These are phyloP conservation scores for Spergularia marina DNA, from an alignment of 148 eudicot species.

Conservation along the genomic window DNA sequence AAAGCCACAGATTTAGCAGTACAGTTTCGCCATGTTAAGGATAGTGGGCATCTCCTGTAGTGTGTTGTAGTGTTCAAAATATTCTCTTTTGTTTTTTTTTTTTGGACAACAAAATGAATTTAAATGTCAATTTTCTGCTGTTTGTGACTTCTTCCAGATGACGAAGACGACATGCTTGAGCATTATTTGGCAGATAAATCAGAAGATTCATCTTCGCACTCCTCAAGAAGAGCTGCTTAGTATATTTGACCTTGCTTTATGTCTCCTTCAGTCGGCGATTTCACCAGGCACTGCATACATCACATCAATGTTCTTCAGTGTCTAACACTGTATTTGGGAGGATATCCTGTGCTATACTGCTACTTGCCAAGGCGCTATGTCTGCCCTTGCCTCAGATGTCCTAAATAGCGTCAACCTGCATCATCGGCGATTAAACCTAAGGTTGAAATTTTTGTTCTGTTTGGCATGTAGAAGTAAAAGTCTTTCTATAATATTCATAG, in stretches of 20 bases:
- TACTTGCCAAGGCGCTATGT: neutral
- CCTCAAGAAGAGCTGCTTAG: constrained; percentile 32
- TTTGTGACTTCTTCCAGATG: constrained; percentile 43
- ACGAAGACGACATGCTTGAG: constrained; percentile 94
- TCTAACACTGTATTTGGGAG: neutral
- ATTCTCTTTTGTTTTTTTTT: no score
- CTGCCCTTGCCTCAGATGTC: neutral
- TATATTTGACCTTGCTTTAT: neutral
- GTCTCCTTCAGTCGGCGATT: constrained; percentile 1
- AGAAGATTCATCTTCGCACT: constrained; percentile 49
- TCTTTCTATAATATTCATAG: no score
- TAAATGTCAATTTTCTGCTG: neutral
- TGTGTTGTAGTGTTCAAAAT: no score
- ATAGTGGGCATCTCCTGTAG: no score
- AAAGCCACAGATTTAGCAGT: no score
- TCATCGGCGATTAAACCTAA: no score
- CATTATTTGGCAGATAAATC: constrained; percentile 78
- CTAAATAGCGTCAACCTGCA: no score
- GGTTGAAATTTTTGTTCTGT: no score
- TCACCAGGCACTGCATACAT: neutral
- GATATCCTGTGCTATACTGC: neutral
- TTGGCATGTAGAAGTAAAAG: no score
- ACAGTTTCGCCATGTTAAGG: no score
- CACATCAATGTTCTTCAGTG: neutral
- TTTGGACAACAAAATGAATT: no score